phyloP scores from a whole-genome alignment of 2,329 filamentous ascomycete species.

The Fusarium devonianum region DNA sequence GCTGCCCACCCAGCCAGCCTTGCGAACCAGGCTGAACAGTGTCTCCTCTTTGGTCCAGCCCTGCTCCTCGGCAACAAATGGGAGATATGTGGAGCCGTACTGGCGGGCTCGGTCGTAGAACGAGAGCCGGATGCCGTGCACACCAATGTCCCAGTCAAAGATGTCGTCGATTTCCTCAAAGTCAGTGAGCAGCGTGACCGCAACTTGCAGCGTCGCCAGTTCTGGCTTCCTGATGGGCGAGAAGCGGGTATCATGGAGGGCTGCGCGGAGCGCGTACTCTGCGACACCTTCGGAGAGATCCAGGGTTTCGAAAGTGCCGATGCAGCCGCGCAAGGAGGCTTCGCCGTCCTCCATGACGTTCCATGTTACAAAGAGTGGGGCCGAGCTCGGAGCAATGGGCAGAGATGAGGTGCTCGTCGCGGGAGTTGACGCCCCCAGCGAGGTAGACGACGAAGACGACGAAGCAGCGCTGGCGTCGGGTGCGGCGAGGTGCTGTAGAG shows the following conservation, averaged over 20 bases:
- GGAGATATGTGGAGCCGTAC: slow-evolving; percentile 88
- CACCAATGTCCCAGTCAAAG: slow-evolving; percentile 86
- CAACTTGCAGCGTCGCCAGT: slow-evolving; percentile 66
- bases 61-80: slow-evolving; percentile 90
- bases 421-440: slow-evolving; percentile 54
- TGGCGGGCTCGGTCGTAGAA: slow-evolving; percentile 78
- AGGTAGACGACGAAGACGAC: slow-evolving; percentile 51
- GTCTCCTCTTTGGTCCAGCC: slow-evolving; percentile 96
- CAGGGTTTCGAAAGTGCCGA: slow-evolving; percentile 88
- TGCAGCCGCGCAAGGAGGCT: slow-evolving; percentile 84
- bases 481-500: slow-evolving; percentile 52
- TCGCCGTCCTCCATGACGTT: slow-evolving; percentile 67
- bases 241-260: slow-evolving; percentile 70
- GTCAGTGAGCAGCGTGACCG: slow-evolving; percentile 83
- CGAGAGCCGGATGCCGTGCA: slow-evolving; percentile 85
- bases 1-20: slow-evolving; percentile 91
- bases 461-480: slow-evolving; percentile 42
- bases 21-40: slow-evolving; percentile 86
- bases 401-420: slow-evolving; percentile 55
- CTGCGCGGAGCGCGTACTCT: slow-evolving; percentile 84
- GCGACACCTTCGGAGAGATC: slow-evolving; percentile 76
- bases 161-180: slow-evolving; percentile 79
- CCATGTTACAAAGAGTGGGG: slow-evolving; percentile 94
- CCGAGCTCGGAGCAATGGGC: slow-evolving; percentile 52
- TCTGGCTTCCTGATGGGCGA: slow-evolving; percentile 60